These are phyloP conservation scores for Talaromyces sp. DNA, from an alignment of 2,329 filamentous ascomycete species.

Conservation along the genomic window DNA sequence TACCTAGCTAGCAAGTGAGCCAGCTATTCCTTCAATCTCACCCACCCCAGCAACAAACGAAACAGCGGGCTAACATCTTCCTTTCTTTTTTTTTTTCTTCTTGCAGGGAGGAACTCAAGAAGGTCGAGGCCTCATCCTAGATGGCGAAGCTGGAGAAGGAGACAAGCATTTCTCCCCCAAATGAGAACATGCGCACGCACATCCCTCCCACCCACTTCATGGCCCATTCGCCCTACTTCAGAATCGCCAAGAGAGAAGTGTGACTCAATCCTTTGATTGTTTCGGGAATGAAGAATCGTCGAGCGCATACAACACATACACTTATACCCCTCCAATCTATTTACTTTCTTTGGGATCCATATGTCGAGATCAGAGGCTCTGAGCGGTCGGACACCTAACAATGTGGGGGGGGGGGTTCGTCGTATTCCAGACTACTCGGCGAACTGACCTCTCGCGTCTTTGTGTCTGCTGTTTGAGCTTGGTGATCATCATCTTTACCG, in stretches of 20 bases:
- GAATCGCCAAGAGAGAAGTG: background rate
- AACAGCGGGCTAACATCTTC: constrained; percentile 7
- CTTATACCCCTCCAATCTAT: constrained; percentile 5
- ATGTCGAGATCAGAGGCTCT: background rate
- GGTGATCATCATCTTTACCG: no score
- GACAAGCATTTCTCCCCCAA: background rate
- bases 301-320: background rate
- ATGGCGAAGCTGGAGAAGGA: constrained; percentile 33
- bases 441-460: no score
- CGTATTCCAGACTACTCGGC: no score
- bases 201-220: background rate
- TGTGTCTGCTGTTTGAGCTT: no score
- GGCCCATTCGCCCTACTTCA: background rate
- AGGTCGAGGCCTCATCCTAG: constrained; percentile 78
- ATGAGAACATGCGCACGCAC: background rate
- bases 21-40: background rate
- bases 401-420: no score
- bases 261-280: background rate
- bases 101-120: constrained; percentile 76
- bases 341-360: background rate
- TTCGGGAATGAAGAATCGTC: background rate
- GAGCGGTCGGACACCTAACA: background rate
- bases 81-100: no score
- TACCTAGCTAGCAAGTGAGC: background rate
- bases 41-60: background rate